Conservation (phyloP, 2,329 filamentous ascomycete genomes). For the Colletotrichum sp. region DNA sequence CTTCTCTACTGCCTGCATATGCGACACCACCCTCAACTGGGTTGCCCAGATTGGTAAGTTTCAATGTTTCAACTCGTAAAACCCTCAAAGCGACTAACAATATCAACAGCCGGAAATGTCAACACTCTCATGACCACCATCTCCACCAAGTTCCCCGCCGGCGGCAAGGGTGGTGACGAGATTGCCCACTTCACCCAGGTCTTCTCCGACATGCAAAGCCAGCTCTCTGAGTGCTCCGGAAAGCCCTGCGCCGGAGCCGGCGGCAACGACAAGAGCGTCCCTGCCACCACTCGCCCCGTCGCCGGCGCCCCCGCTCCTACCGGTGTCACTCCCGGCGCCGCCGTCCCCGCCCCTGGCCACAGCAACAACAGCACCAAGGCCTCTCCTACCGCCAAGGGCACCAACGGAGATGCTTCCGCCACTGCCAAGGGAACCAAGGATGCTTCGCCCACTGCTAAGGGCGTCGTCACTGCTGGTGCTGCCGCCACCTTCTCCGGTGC, state of each 20-base stretch:
- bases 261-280: not conserved
- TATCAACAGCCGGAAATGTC: not conserved
- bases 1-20: not conserved
- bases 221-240: slow-evolving; percentile 1
- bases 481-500: slow-evolving; percentile 10
- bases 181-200: slow-evolving; percentile 13
- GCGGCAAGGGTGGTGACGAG: slow-evolving; percentile 19
- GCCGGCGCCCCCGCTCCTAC: not conserved
- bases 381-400: not conserved
- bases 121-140: slow-evolving; percentile 20
- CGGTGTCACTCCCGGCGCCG: not conserved
- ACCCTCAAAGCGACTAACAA: not conserved
- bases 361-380: not conserved
- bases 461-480: slow-evolving; percentile 12
- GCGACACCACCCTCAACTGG: slow-evolving; percentile 12
- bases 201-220: slow-evolving; percentile 10
- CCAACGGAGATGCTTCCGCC: not conserved
- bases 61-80: rapidly evolving
- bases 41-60: slow-evolving; percentile 15
- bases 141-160: slow-evolving; percentile 20
- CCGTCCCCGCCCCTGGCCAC: not conserved
- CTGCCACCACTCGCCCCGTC: not conserved
- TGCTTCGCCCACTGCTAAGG: not conserved
- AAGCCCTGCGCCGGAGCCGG: not conserved
- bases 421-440: not conserved